phyloP scores from a whole-genome alignment of 192 early-diverging fungal genomes.

The Coemansia sp. region DNA sequence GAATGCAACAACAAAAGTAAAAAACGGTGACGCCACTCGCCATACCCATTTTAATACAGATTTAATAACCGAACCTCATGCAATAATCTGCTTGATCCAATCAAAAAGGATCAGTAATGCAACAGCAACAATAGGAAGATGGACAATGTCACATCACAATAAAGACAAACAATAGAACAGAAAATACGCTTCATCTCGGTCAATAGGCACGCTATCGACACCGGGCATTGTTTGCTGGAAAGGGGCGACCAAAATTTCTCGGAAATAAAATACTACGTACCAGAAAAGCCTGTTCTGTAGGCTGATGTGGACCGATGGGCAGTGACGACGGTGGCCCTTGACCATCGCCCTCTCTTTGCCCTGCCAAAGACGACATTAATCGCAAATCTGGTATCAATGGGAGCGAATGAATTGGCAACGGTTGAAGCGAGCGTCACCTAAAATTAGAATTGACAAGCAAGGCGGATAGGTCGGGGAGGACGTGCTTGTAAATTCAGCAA shows the following conservation, averaged over 20 bases:
- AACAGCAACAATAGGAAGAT: neutral
- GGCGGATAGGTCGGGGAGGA: neutral
- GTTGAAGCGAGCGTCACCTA: neutral
- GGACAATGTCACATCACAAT: neutral
- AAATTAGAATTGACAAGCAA: neutral
- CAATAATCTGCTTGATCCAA: neutral
- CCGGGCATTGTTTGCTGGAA: neutral
- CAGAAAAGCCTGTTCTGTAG: neutral
- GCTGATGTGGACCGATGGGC: neutral
- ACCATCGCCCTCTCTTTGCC: neutral
- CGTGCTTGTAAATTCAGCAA: neutral
- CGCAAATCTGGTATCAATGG: neutral
- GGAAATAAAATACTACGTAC: slow-evolving; percentile 32
- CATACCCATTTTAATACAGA: neutral
- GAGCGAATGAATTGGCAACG: neutral
- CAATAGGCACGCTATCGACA: neutral
- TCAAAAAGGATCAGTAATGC: neutral
- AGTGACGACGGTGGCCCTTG: too few relatives aligned
- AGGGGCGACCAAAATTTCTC: slow-evolving; percentile 23
- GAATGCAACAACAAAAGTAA: too few relatives aligned
- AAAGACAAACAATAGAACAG: neutral
- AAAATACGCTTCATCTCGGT: slow-evolving; percentile 13
- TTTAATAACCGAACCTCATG: neutral
- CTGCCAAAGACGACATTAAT: neutral
- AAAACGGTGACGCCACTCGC: neutral